A percentile compares a stretch with the other conserved stretches of the same genome.
Evolutionary conservation across 1,139 yeast genomes (phyloP).

Genomic region (Yamadazyma pseudoaaseri): DNA sequence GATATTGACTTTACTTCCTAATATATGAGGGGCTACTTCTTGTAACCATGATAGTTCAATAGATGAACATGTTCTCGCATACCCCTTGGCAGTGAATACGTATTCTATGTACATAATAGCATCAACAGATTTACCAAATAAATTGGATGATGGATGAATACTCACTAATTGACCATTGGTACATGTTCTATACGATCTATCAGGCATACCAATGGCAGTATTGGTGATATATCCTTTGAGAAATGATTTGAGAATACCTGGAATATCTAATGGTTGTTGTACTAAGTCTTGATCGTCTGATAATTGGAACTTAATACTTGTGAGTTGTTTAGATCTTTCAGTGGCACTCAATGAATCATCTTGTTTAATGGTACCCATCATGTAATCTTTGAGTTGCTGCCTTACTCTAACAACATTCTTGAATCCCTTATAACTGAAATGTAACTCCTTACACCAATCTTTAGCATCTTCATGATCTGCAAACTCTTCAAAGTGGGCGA

Average conservation of each 20-base stretch:
- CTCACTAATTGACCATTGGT: conserved; percentile 77
- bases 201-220: conserved; percentile 94
- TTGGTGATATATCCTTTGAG: conserved; percentile 78
- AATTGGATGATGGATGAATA: conserved; percentile 87
- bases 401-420: conserved; percentile 74
- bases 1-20: conserved; percentile 36
- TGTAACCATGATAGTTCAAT: conserved; percentile 85
- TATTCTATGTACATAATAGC: conserved; percentile 94
- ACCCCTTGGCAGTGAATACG: conserved; percentile 89
- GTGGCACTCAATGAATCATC: conserved; percentile 30
- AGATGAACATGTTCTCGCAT: conserved; percentile 86
- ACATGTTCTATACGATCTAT: conserved; percentile 85
- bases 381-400: conserved; percentile 71
- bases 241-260: conserved; percentile 70
- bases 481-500: conserved; percentile 56
- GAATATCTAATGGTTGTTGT: conserved; percentile 46
- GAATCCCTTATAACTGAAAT: conserved; percentile 77
- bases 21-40: conserved; percentile 72
- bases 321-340: conserved; percentile 28
- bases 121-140: conserved; percentile 78
- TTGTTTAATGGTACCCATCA: conserved; percentile 47
- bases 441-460: conserved; percentile 81
- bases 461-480: conserved; percentile 49
- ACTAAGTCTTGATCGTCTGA: conserved; percentile 21
- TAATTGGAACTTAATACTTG: conserved; percentile 21